Conservation (phyloP, 257 asterid genomes). For the Coffea eugenioides region DNA sequence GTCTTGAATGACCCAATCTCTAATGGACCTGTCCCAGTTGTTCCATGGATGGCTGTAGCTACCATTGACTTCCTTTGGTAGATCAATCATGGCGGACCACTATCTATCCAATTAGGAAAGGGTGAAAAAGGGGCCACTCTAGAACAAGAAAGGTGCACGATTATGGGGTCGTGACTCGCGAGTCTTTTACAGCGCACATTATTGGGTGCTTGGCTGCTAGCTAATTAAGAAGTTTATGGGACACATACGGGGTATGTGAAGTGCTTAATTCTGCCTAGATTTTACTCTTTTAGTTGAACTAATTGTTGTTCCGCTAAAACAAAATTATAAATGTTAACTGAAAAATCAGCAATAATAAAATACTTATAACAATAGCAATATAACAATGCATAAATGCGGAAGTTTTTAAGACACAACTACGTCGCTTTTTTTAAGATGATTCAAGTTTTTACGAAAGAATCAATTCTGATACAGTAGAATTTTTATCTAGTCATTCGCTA, state of each 20-base stretch:
- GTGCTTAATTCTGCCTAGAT: neutral
- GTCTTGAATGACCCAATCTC: neutral
- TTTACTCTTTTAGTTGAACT: neutral
- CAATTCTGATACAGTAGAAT: too few relatives aligned
- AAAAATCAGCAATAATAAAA: too few relatives aligned
- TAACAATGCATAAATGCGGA: too few relatives aligned
- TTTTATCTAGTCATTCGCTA: too few relatives aligned
- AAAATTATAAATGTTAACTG: too few relatives aligned
- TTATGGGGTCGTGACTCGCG: neutral
- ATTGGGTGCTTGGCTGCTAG: neutral
- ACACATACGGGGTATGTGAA: neutral
- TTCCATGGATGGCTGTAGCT: neutral
- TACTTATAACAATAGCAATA: too few relatives aligned
- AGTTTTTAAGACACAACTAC: too few relatives aligned
- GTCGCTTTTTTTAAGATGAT: too few relatives aligned
- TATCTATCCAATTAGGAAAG: neutral
- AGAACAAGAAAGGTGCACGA: neutral
- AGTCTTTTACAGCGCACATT: neutral
- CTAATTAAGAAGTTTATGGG: neutral
- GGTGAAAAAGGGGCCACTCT: neutral
- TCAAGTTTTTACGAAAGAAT: too few relatives aligned
- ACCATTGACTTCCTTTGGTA: slow-evolving; percentile 11
- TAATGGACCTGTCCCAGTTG: slow-evolving; percentile 5
- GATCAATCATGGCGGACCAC: slow-evolving; percentile 18
- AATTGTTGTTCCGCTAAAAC: neutral